Percentiles rank a stretch among this genome's conserved stretches.
These are phyloP conservation scores for Inonotus hispidus DNA, from an alignment of 1,284 basidiomycete genomes.

Conservation along the genomic window DNA sequence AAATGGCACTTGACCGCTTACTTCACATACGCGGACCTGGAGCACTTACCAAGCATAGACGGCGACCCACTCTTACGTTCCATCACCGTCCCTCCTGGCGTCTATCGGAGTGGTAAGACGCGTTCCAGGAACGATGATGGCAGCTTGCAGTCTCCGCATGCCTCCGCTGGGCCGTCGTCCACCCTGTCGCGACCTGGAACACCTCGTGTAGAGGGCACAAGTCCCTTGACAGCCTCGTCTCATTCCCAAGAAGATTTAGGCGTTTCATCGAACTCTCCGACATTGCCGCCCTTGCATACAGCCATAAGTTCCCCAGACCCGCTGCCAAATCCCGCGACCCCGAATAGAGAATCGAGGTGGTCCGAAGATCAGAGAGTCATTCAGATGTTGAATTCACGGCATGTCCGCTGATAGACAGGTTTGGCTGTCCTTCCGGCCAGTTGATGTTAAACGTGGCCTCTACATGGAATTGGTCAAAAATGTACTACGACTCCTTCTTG, in stretches of 20 bases:
- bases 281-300: slow-evolving; percentile 32
- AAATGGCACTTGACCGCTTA: slow-evolving; percentile 63
- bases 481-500: no score
- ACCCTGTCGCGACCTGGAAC: slow-evolving; percentile 25
- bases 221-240: slow-evolving; percentile 19
- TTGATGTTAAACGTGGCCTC: not conserved
- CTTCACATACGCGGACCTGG: slow-evolving; percentile 57
- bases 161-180: slow-evolving; percentile 23
- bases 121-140: slow-evolving; percentile 38
- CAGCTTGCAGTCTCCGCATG: slow-evolving; percentile 6
- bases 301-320: slow-evolving; percentile 25
- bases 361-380: slow-evolving; percentile 61
- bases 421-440: not conserved
- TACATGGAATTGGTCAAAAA: no score
- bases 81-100: slow-evolving; percentile 48
- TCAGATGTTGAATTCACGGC: slow-evolving; percentile 50
- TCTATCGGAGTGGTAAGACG: slow-evolving; percentile 57
- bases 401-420: slow-evolving; percentile 27
- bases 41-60: slow-evolving; percentile 52
- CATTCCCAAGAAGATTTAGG: slow-evolving; percentile 20
- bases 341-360: slow-evolving; percentile 31
- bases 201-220: slow-evolving; percentile 24
- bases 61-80: slow-evolving; percentile 45
- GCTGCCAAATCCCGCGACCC: slow-evolving; percentile 2
- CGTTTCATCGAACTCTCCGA: slow-evolving; percentile 23